Percentiles rank a stretch among this genome's conserved stretches.
Evolutionary conservation across 176 grass and related monocot species (phyloP).

Genomic region (Calamus simplicifolius): DNA sequence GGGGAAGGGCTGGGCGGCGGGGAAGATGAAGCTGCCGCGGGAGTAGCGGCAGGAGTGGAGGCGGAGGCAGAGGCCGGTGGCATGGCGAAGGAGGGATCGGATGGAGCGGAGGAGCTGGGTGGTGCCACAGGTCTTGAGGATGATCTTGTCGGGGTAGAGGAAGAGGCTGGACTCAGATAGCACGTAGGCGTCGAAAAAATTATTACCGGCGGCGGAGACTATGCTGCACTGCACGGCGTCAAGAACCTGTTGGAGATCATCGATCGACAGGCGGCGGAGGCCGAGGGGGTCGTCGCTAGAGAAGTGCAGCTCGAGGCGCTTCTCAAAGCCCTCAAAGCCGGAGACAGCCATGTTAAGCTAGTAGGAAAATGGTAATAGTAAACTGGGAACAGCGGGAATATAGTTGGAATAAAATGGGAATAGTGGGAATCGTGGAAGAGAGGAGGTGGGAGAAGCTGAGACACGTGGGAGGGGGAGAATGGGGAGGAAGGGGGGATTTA

Average conservation of each 20-base stretch:
- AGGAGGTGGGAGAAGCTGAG: neutral
- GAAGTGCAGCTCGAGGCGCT: conserved; percentile 39
- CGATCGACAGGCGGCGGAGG: conserved; percentile 15
- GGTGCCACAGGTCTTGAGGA: conserved; percentile 43
- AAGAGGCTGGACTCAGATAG: conserved; percentile 46
- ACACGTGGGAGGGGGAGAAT: neutral
- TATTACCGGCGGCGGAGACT: conserved; percentile 35
- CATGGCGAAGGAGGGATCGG: conserved; percentile 17
- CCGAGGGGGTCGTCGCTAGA: conserved; percentile 6
- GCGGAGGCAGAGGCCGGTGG: conserved; percentile 12
- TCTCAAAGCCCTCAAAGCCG: conserved; percentile 39
- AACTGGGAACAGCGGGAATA: too few species aligned
- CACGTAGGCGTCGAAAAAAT: conserved; percentile 25
- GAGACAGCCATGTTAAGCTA: conserved; percentile 16
- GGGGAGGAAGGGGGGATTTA: neutral
- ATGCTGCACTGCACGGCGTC: conserved; percentile 31
- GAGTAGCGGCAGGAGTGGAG: conserved; percentile 32
- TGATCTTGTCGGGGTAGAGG: conserved; percentile 22
- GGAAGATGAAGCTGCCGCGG: conserved; percentile 32
- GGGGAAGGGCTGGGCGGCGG: conserved; percentile 28
- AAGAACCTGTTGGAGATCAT: conserved; percentile 18
- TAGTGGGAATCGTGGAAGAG: neutral
- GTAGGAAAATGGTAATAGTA: neutral
- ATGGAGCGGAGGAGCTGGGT: conserved; percentile 24
- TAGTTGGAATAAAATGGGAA: neutral